phyloP scores from a whole-genome alignment of 208 protist genomes.

The Balamuthia mandrillaris region DNA sequence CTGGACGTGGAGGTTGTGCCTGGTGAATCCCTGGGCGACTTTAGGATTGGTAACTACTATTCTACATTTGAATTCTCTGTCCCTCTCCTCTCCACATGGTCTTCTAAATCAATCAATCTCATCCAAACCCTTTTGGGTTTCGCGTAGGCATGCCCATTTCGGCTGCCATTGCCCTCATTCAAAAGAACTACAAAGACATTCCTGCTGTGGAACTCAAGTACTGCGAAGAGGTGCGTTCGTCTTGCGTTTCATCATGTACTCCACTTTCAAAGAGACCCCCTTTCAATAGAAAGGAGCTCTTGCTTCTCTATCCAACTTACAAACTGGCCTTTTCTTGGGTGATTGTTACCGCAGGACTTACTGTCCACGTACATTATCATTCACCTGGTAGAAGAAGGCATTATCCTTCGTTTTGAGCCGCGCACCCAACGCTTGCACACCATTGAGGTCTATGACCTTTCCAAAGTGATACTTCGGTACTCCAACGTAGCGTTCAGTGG shows the following conservation, averaged over 20 bases:
- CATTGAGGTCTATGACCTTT: slow-evolving; percentile 20
- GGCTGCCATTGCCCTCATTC: neutral
- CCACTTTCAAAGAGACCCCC: too few species aligned
- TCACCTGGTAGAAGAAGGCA: slow-evolving; percentile 7
- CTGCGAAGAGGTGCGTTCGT: slow-evolving; percentile 40
- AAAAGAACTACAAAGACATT: slow-evolving; percentile 36
- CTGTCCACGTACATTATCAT: slow-evolving; percentile 13
- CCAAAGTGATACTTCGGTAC: slow-evolving; percentile 3
- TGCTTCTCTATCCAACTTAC: neutral
- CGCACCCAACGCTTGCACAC: slow-evolving; percentile 15
- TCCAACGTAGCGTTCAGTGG: slow-evolving; percentile 1
- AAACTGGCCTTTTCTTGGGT: neutral
- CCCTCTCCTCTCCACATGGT: neutral
- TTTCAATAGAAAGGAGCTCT: neutral
- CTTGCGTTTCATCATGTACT: too few species aligned
- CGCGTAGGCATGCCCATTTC: slow-evolving; percentile 26
- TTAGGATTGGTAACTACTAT: neutral
- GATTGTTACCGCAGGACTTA: neutral
- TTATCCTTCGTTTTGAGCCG: slow-evolving; percentile 9
- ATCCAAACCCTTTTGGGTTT: neutral
- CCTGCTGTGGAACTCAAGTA: slow-evolving; percentile 12
- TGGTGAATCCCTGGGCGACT: slow-evolving; percentile 19
- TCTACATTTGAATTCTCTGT: neutral
- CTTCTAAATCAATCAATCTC: neutral
- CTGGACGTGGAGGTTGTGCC: slow-evolving; percentile 18